Evolutionary conservation across 192 early-diverging fungal species (phyloP), one percentile per base, ranked within the genome.

Genomic region (Podila minutissima): DNA sequence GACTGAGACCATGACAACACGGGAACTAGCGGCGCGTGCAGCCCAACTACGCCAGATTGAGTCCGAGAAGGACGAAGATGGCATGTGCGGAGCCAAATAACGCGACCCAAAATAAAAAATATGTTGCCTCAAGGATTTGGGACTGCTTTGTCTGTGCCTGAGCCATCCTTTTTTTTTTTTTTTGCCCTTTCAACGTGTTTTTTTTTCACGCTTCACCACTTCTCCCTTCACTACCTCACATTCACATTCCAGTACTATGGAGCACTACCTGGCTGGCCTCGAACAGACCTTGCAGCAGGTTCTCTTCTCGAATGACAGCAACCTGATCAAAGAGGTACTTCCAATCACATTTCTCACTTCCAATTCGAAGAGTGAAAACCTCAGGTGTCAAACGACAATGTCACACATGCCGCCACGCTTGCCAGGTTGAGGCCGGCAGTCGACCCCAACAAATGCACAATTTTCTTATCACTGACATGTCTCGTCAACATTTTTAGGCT

Each of bases 11-110:
- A 57, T 77, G 41, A 32, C 69, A 38, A 71, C 73, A 67, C 82
- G 92, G 33, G 89, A 90, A 49, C 67, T 88, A 4, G 72, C 87
- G 24, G 88, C 87, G 2, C 74, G 84, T 41, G 92, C 92, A 8
- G 92, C 90, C 7, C 66, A 83, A 68, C 51, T 79, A 29, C 83
- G 92, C 4, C 73, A 94, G 67, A 91, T 88, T 5, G 82, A 85
- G 67, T 90, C 92, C 75, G 92, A 93, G 66, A 82, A 87, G 68
- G 92, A 91, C 41, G 84, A 93, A 62, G 85, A 87, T 28, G 82
- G 90, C 83, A 69, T 77, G 71, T 76, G 82, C 22, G 71, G 67
- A 31, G 63, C 71, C 9, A 74, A 74, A 26, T 69, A 62, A 28
- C 17, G 2, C 29, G 9, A 22, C 8, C 33, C 19, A 48, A 48